Evolutionary conservation across 2,329 filamentous ascomycete species (phyloP), one percentile per base, ranked within the genome.

Genomic region (Aspergillus glaucus): DNA sequence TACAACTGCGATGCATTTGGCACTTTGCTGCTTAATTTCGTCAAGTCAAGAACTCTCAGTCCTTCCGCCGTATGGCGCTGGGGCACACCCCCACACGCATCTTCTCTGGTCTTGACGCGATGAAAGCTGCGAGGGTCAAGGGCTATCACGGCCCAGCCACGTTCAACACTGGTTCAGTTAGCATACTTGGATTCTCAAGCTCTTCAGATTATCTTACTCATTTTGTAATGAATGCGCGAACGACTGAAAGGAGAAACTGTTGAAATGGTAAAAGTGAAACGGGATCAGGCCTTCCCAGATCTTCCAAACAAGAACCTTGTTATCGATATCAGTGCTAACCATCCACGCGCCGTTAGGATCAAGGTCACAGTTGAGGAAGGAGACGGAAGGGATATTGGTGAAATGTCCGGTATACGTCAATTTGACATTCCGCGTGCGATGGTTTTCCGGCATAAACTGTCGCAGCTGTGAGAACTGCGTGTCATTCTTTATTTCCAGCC

Each of bases 321-420:
- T 79, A 32, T 70, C 60, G 42, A 85, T 81, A 53, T 80, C 78
- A 9, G 76, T 79, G 47, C 78, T 80, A 24, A 80, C 61, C 46
- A 85, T 73, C 76, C 78, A 83, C 46, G 70, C 68, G 4, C 78
- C 80, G 22, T 74, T 67, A 0, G 74, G 70, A 55, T 83, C 80
- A 37, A 78, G 67, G 14, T 75, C 74, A 34, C 72, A 80, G 52
- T 83, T 83, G 51, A 80, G 73, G 59, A 85, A 84, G 0, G 74
- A 70, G 17, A 85, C 71, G 42, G 71, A 71, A 1, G 81, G 81
- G 15, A 84, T 79, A 55, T 85, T 84, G 7, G 65, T 58, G 19
- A 57, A 59, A 56, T 76, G 74, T 3, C 71, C 71, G 8, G 51
- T 59, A 36, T 75, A 70, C 12, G 62, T 68, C 37, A 75, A 57